Evolutionary conservation across 177 flowering plant species (phyloP).

Genomic region (Tripterygium wilfordii): DNA sequence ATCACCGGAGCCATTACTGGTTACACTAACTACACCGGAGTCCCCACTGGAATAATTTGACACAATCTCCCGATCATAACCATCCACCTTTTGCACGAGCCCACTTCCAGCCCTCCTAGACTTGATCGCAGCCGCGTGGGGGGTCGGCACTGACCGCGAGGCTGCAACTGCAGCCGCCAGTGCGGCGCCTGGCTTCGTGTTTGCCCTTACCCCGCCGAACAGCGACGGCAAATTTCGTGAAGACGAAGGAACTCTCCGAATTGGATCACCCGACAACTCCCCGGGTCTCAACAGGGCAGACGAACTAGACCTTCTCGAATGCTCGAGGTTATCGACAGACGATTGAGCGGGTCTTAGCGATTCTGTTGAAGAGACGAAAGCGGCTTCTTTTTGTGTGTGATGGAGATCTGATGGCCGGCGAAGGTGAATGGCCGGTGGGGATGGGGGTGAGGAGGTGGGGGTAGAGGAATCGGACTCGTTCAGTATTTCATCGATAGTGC

Average conservation of each 20-base stretch:
- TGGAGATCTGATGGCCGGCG: no score
- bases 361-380: conserved; percentile 2
- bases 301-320: conserved; percentile 2
- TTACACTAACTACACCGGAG: conserved; percentile 1
- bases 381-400: conserved; percentile 8
- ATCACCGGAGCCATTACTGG: neutral
- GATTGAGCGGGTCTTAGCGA: conserved; percentile 3
- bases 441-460: conserved; percentile 26
- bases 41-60: conserved; percentile 8
- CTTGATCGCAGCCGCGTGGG: conserved; percentile 84
- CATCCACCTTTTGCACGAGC: conserved; percentile 14
- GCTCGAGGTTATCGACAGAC: neutral
- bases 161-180: conserved; percentile 98
- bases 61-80: conserved; percentile 9
- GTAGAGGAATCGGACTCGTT: conserved; percentile 65
- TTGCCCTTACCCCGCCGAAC: conserved; percentile 63
- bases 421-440: conserved; percentile 15
- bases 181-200: conserved; percentile 92
- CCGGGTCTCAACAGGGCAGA: conserved; percentile 18
- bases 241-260: conserved; percentile 22
- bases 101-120: conserved; percentile 51
- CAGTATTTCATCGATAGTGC: conserved; percentile 90
- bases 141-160: conserved; percentile 65
- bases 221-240: conserved; percentile 40
- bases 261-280: conserved; percentile 21